These are phyloP conservation scores for Scytalidium lignicola DNA, from an alignment of 2,329 filamentous ascomycete genomes.

Conservation along the genomic window DNA sequence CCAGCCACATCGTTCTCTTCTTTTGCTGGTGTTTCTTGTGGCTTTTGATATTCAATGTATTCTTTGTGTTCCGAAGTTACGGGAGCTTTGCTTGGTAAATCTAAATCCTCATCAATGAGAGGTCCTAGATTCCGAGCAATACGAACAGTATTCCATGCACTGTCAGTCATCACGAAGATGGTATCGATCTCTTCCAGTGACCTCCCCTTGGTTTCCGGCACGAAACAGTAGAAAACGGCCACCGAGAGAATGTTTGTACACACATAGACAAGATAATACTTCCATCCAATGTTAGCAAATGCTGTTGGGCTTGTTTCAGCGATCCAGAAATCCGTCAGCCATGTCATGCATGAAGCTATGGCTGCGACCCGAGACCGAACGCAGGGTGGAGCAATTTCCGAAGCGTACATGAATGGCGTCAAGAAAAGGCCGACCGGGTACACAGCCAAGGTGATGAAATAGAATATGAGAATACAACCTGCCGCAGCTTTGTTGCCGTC, in stretches of 20 bases:
- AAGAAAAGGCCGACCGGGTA: constrained; percentile 5
- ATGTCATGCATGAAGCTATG: constrained; percentile 3
- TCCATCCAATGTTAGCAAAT: constrained; percentile 4
- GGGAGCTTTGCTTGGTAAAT: too few relatives aligned
- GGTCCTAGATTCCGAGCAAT: neutral
- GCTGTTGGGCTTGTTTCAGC: constrained; percentile 5
- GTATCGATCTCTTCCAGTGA: constrained; percentile 69
- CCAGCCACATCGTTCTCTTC: too few relatives aligned
- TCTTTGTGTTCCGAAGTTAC: too few relatives aligned
- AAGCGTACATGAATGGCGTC: constrained; percentile 2
- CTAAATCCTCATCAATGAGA: too few relatives aligned
- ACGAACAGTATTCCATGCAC: neutral
- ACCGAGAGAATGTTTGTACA: neutral
- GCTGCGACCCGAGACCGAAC: constrained; percentile 1
- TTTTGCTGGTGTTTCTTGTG: too few relatives aligned
- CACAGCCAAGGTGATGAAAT: neutral
- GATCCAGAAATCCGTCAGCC: constrained; percentile 4
- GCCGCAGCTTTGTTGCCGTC: neutral
- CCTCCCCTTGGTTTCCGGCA: constrained; percentile 65
- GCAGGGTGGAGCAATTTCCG: constrained; percentile 3
- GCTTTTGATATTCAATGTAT: too few relatives aligned
- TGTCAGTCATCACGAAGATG: neutral
- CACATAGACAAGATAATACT: constrained; percentile 6
- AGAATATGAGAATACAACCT: neutral
- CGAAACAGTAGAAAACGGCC: constrained; percentile 60